Evolutionary conservation across 352 stramenopile genomes (phyloP), one percentile per base, ranked within the genome.

Genomic region (Pythium coloratum): DNA sequence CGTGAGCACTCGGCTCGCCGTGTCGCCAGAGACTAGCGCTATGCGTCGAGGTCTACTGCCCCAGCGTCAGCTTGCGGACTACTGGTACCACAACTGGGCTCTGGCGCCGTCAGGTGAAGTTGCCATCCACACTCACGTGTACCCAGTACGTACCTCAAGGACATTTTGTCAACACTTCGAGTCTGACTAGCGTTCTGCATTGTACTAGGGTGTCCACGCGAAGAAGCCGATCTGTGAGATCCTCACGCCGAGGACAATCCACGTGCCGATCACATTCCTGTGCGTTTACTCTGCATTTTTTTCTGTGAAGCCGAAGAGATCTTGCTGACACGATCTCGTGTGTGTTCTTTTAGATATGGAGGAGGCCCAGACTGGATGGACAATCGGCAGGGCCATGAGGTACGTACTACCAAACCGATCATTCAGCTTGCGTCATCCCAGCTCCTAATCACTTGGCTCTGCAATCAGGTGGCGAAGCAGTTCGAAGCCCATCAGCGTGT

Each of bases 51-150:
- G 80, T 1, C 49, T 70, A 3, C 76, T 89, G 14, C 74, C 77
- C 1, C 18, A 73, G 12, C 71, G 80, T 6, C 47, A 57, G 2
- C 34, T 89, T 9, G 77, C 73, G 3, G 63, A 76, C 24, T 89
- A 89, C 66, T 87, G 75, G 75, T 89, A 88, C 75, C 81, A 91
- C 68, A 91, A 89, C 55, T 91, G 82, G 82, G 80, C 77, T 0
- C 55, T 88, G 13, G 76, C 84, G 36, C 72, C 70, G 44, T 91
- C 82, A 6, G 76, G 80, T 14, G 82, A 89, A 55, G 71, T 86
- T 36, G 77, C 72, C 10, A 91, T 91, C 76, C 72, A 84, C 46
- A 87, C 80, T 7, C 82, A 89, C 34, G 34, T 91, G 20, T 53
- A 80, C 10, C 82, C 82, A 34, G 76, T 79, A 75, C 24, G 67